Base-by-base conservation (phyloP, 2,329 filamentous ascomycete species). In the Penicillium digitatum region DNA sequence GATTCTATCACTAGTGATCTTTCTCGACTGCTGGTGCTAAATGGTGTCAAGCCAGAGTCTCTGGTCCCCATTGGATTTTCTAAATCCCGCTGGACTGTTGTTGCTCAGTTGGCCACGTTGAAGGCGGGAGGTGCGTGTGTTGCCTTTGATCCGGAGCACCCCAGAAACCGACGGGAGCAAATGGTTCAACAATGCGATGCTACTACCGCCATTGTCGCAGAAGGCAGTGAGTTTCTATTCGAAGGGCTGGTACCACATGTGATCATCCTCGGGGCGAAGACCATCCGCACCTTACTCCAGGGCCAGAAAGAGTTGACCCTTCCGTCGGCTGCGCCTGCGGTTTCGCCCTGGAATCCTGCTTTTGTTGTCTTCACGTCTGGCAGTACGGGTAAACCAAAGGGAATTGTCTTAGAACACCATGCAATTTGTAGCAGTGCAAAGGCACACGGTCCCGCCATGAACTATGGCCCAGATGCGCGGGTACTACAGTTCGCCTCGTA, bases 321-420 rank as follows among this genome's bases (percentile, higher is more conserved):
- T 31, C 27, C 27, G 7, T 27, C 27, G 5, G 27, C 27, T 8
- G 27, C 27, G 10, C 27, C 27, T 27, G 27, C 27, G 10, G 27
- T 27, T 9, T 27, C 27, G 16, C 16, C 46, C 14, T 35, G 9
- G 5, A 10, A 54, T 32, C 22, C 47, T 9, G 82, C 85, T 20
- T 90, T 89, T 65, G 85, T 89, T 26, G 74, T 86, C 7, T 81
- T 85, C 58, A 78, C 77, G 3, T 77, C 78, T 1, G 78, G 79
- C 0, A 78, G 78, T 1, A 77, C 79, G 3, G 76, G 76, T 45
- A 74, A 74, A 39, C 78, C 80, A 0, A 80, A 81, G 52, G 83
- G 82, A 2, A 78, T 84, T 22, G 78, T 83, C 37, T 81, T 84
- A 55, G 79, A 77, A 2, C 84, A 87, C 57, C 69, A 71, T 0